phyloP scores from a whole-genome alignment of 2,329 filamentous ascomycete species.

The Aspergillus persii region DNA sequence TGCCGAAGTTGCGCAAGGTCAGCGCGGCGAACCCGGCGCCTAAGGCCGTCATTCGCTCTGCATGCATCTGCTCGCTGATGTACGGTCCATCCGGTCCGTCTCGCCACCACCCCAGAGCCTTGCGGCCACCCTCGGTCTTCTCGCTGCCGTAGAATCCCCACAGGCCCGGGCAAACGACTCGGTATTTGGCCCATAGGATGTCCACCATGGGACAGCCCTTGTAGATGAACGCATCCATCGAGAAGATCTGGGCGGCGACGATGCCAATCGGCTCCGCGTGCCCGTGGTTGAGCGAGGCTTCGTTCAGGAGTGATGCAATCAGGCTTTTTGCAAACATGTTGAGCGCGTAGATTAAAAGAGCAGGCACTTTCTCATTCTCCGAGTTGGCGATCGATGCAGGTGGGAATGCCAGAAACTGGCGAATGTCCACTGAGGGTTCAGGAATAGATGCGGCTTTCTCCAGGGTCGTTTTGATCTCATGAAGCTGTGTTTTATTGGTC shows the following conservation, averaged over 20 bases:
- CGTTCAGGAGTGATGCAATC: conserved; percentile 66
- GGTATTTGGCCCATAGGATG: conserved; percentile 83
- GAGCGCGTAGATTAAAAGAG: conserved; percentile 70
- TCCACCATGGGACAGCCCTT: conserved; percentile 69
- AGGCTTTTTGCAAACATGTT: conserved; percentile 74
- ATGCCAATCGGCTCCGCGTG: conserved; percentile 78
- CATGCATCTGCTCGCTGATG: conserved; percentile 69
- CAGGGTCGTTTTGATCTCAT: conserved; percentile 53
- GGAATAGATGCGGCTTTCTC: conserved; percentile 53
- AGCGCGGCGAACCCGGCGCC: conserved; percentile 82
- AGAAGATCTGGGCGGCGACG: conserved; percentile 71
- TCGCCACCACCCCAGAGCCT: conserved; percentile 71
- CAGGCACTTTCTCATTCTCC: conserved; percentile 56
- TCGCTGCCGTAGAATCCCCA: conserved; percentile 81
- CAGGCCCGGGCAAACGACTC: conserved; percentile 75
- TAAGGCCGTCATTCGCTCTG: conserved; percentile 78
- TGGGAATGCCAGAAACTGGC: conserved; percentile 51
- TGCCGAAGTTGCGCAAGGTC: conserved; percentile 76
- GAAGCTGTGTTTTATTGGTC: conserved; percentile 55
- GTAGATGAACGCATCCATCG: conserved; percentile 64
- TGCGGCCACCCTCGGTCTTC: conserved; percentile 65
- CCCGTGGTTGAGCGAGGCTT: conserved; percentile 62
- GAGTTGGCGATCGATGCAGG: conserved; percentile 36
- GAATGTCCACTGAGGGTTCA: conserved; percentile 57
- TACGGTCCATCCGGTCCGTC: conserved; percentile 54